Evolutionary conservation across 495 filamentous ascomycete genomes (phyloP).

Genomic region (Penicillium crystallinum): DNA sequence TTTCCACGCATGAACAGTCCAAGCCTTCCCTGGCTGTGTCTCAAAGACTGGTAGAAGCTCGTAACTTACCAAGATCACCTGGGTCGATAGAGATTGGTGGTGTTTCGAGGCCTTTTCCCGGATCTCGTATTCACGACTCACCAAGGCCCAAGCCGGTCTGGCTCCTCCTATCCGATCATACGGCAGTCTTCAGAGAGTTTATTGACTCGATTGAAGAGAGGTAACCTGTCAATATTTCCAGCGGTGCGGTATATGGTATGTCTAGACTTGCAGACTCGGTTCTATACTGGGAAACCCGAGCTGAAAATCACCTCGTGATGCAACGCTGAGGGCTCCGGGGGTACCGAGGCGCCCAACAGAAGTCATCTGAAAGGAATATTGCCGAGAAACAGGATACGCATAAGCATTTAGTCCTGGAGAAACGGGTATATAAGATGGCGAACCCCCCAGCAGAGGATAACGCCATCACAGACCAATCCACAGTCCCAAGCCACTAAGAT

Average conservation of each 20-base stretch:
- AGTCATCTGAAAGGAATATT: background rate
- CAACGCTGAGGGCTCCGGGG: background rate
- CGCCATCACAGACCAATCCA: slow-evolving; percentile 1
- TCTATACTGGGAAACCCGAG: background rate
- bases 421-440: slow-evolving; percentile 13
- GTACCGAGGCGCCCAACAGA: background rate
- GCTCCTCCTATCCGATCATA: slow-evolving; percentile 12
- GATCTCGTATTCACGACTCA: slow-evolving; percentile 31
- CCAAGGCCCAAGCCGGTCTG: slow-evolving; percentile 6
- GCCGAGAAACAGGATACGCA: background rate
- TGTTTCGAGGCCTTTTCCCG: slow-evolving; percentile 18
- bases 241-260: background rate
- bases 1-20: background rate
- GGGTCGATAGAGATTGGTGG: slow-evolving; percentile 8
- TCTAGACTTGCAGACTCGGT: background rate
- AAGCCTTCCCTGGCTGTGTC: background rate
- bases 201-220: background rate
- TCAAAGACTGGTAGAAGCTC: slow-evolving; percentile 3
- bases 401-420: background rate
- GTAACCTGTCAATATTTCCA: background rate
- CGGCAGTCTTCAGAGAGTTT: background rate
- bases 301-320: slow-evolving; percentile 1
- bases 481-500: background rate
- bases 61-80: slow-evolving; percentile 4
- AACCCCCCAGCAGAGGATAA: slow-evolving; percentile 3